A percentile compares a stretch with the other conserved stretches of the same genome.
Conservation (phyloP, 1,139 yeast species). For the Debaryomyces udenii region DNA sequence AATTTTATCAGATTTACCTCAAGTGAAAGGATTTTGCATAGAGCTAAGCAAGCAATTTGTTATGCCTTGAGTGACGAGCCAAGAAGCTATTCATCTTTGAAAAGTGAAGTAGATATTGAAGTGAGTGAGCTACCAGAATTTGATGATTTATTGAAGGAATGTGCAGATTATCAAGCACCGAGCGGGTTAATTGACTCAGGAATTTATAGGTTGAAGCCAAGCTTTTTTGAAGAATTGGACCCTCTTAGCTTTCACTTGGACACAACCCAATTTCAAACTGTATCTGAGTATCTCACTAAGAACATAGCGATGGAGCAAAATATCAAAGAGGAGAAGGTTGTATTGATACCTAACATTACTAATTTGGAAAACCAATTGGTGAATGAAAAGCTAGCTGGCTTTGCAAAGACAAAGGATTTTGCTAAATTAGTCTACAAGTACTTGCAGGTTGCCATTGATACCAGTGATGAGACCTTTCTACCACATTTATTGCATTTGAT, state of each 20-base stretch:
- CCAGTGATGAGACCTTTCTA: slow-evolving; percentile 55
- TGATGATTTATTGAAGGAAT: slow-evolving; percentile 39
- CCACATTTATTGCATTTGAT: slow-evolving; percentile 65
- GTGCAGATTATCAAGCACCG: slow-evolving; percentile 48
- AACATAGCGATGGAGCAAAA: slow-evolving; percentile 30
- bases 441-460: slow-evolving; percentile 52
- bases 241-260: slow-evolving; percentile 43
- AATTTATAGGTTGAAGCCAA: slow-evolving; percentile 48
- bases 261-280: slow-evolving; percentile 35
- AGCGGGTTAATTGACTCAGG: slow-evolving; percentile 45
- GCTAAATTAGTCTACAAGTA: slow-evolving; percentile 61
- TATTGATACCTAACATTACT: slow-evolving; percentile 37
- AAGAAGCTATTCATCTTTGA: slow-evolving; percentile 53
- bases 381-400: slow-evolving; percentile 46
- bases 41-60: slow-evolving; percentile 41
- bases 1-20: slow-evolving; percentile 37
- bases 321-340: slow-evolving; percentile 43
- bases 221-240: slow-evolving; percentile 36
- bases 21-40: slow-evolving; percentile 26
- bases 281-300: slow-evolving; percentile 34
- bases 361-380: slow-evolving; percentile 42
- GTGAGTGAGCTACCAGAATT: slow-evolving; percentile 36
- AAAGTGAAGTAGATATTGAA: slow-evolving; percentile 38
- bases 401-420: slow-evolving; percentile 55
- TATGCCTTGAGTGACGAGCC: slow-evolving; percentile 58